Conservation (phyloP, 257 asterid species). For the Solanum okadae region DNA sequence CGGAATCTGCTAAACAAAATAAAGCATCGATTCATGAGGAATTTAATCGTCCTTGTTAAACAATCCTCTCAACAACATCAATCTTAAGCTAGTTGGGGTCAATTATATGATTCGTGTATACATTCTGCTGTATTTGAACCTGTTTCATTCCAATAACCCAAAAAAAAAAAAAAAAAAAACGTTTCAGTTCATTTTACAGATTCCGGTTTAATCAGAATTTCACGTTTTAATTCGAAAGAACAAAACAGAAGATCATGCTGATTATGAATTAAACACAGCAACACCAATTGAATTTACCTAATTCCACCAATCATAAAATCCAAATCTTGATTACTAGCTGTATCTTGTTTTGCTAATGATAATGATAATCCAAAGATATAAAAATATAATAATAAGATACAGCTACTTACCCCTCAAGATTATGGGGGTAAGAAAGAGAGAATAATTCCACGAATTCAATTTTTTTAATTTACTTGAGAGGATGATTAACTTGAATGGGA, state of each 20-base stretch:
- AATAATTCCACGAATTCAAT: neutral
- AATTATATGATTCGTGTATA: neutral
- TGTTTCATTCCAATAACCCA: neutral
- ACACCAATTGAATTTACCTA: neutral
- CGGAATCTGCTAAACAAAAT: neutral
- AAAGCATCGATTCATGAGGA: neutral
- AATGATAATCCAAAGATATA: neutral
- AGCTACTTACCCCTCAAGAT: conserved; percentile 1
- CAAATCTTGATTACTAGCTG: neutral
- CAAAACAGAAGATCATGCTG: neutral
- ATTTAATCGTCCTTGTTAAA: neutral
- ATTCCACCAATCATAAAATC: neutral
- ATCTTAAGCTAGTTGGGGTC: neutral
- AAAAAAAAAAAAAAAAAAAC: too few species aligned
- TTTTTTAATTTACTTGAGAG: neutral
- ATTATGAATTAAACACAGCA: neutral
- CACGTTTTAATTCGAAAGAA: neutral
- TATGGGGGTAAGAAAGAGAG: neutral
- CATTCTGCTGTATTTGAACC: neutral
- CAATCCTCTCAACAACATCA: neutral
- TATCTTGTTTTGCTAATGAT: neutral
- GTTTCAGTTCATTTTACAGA: neutral
- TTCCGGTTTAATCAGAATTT: neutral
- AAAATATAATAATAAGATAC: neutral
- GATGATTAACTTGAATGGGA: neutral